Percentiles rank a stretch among this genome's conserved stretches.
These are phyloP conservation scores for Mycena vitilis DNA, from an alignment of 768 basidiomycete species.

Conservation along the genomic window DNA sequence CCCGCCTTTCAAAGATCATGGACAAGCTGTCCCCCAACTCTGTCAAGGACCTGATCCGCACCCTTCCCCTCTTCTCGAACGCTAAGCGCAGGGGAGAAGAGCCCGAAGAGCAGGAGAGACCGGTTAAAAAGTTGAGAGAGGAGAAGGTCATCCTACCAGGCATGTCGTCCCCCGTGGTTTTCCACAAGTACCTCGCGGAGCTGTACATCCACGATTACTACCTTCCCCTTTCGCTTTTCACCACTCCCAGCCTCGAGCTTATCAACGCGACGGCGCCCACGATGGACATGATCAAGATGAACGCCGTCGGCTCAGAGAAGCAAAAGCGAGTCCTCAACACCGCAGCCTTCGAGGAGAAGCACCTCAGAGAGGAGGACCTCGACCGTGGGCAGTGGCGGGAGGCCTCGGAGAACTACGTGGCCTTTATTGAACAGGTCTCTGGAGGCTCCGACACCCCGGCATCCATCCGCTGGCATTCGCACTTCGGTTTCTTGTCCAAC, in stretches of 20 bases:
- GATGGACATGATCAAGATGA: background rate
- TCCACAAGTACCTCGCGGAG: background rate
- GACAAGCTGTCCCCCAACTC: too few species aligned
- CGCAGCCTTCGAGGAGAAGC: background rate
- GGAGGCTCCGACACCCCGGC: background rate
- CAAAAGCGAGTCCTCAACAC: conserved; percentile 12
- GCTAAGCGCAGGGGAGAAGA: too few species aligned
- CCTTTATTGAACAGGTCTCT: background rate
- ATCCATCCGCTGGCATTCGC: background rate
- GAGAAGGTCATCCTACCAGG: too few species aligned
- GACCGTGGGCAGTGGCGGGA: background rate
- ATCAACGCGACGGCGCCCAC: background rate
- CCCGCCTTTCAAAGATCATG: too few species aligned
- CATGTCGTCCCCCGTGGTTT: too few species aligned
- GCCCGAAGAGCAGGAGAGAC: too few species aligned
- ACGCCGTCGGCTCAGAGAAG: background rate
- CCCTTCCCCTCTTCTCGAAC: too few species aligned
- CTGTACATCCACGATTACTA: background rate
- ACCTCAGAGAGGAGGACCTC: background rate
- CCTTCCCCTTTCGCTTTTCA: conserved; percentile 19
- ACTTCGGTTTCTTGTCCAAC: too few species aligned
- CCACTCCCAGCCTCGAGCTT: background rate
- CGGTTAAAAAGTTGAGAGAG: too few species aligned
- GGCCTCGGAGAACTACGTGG: background rate
- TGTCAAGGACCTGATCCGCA: too few species aligned